Conservation (phyloP, 331 rosid species). For the Quercus lobata region DNA sequence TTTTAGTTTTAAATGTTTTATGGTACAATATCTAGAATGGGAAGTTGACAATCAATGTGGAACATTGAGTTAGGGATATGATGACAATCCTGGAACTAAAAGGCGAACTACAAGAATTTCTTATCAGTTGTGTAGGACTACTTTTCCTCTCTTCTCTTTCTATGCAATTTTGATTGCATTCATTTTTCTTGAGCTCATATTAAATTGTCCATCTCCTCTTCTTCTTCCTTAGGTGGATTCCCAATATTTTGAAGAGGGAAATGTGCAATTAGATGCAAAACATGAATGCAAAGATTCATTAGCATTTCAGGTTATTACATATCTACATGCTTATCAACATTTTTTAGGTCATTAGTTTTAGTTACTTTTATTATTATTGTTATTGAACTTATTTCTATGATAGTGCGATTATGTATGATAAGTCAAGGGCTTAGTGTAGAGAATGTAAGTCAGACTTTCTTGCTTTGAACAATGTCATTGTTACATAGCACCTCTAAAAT, state of each 20-base stretch:
- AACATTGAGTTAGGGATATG: constrained; percentile 69
- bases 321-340: neutral
- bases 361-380: neutral
- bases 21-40: constrained; percentile 51
- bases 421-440: neutral
- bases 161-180: neutral
- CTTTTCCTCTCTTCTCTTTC: neutral
- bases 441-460: neutral
- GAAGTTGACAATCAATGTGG: constrained; percentile 97
- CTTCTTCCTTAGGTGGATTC: constrained; percentile 69
- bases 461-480: neutral
- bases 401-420: neutral
- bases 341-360: neutral
- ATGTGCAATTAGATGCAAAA: constrained; percentile 79
- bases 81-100: constrained; percentile 59
- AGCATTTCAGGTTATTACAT: constrained; percentile 61
- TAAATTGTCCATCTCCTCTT: constrained; percentile 4
- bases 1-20: constrained; percentile 17
- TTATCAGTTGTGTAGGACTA: constrained; percentile 10
- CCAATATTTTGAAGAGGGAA: constrained; percentile 97
- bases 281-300: constrained; percentile 32
- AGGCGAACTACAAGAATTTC: constrained; percentile 76
- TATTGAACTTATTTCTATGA: neutral
- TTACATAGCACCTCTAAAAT: too few species aligned
- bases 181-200: neutral